These are phyloP conservation scores for Detonula confervacea DNA, from an alignment of 352 stramenopile genomes.

Conservation along the genomic window DNA sequence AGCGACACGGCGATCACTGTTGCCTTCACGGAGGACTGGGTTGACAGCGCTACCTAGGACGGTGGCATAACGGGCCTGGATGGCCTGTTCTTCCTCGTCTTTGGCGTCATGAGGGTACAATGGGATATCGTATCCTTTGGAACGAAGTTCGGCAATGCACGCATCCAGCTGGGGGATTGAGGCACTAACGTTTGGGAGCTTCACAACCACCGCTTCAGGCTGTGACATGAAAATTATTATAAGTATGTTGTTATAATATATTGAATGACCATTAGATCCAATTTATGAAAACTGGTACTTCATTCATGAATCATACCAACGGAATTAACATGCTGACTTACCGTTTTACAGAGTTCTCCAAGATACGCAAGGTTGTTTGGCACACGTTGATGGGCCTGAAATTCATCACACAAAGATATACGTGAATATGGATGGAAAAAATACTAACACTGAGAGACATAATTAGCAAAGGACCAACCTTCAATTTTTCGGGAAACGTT, in stretches of 20 bases:
- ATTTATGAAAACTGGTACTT: no score
- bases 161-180: constrained; percentile 85
- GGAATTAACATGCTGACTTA: no score
- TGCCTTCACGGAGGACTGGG: constrained; percentile 86
- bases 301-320: no score
- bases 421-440: no score
- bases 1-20: constrained; percentile 85
- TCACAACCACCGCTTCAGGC: constrained; percentile 86
- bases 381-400: constrained; percentile 78
- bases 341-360: constrained; percentile 80
- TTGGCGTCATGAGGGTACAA: constrained; percentile 82
- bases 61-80: constrained; percentile 75
- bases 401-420: no score
- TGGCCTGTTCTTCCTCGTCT: constrained; percentile 74
- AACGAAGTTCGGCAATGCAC: constrained; percentile 84
- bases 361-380: constrained; percentile 84
- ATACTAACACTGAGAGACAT: no score
- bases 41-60: constrained; percentile 87
- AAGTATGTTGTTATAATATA: no score
- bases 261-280: no score
- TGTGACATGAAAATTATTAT: no score
- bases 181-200: constrained; percentile 87
- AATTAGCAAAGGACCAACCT: no score
- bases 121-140: constrained; percentile 87
- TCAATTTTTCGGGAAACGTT: constrained; percentile 82